Evolutionary conservation across 2,329 filamentous ascomycete species (phyloP).

Genomic region (Beauveria sp.): DNA sequence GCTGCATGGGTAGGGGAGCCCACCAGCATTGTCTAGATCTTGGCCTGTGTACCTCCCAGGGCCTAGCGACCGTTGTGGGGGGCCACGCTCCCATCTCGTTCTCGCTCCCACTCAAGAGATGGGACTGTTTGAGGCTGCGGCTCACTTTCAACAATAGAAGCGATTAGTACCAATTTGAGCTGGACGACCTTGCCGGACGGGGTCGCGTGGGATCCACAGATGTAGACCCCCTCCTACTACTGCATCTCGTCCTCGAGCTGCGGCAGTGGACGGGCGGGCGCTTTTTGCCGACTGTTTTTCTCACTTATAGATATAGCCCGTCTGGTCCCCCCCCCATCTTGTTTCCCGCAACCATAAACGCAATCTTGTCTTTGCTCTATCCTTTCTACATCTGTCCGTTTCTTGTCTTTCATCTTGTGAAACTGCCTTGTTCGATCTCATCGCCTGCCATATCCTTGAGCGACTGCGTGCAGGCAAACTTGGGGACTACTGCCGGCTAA

Average conservation of each 20-base stretch:
- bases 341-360: background rate
- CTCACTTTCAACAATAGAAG: conserved; percentile 1
- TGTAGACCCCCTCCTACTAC: background rate
- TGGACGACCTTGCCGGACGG: conserved; percentile 1
- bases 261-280: conserved; percentile 1
- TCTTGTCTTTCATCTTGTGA: conserved; percentile 7
- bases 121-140: background rate
- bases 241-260: background rate
- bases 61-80: conserved; percentile 8
- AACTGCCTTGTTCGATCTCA: background rate
- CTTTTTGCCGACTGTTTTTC: background rate
- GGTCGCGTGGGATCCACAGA: conserved; percentile 1
- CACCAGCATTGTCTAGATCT: conserved; percentile 11
- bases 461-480: conserved; percentile 3
- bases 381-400: background rate
- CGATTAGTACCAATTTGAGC: background rate
- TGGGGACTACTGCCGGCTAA: background rate
- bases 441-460: conserved; percentile 7
- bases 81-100: background rate
- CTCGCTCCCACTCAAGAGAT: no score
- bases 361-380: background rate
- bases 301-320: conserved; percentile 9
- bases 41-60: background rate
- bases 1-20: background rate
- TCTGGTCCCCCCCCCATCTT: background rate